These are phyloP conservation scores for Stellera chamaejasme DNA, from an alignment of 345 rosid species.

Conservation along the genomic window DNA sequence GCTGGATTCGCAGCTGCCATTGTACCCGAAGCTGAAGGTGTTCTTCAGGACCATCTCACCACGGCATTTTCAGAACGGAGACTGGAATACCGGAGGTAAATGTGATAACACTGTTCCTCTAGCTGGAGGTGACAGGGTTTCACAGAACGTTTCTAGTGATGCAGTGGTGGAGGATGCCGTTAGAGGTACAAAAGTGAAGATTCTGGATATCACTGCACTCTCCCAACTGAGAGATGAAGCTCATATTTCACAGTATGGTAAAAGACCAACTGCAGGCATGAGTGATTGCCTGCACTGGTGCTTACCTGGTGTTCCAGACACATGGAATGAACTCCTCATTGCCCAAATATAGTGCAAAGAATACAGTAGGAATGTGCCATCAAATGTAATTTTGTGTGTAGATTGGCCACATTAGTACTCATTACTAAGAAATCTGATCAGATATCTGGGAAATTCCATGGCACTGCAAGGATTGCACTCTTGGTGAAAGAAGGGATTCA, in stretches of 20 bases:
- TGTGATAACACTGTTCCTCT: constrained; percentile 58
- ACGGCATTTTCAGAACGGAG: constrained; percentile 61
- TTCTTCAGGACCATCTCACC: constrained; percentile 78
- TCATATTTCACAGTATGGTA: constrained; percentile 46
- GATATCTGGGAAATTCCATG: too few relatives aligned
- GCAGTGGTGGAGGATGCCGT: constrained; percentile 44
- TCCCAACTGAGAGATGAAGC: constrained; percentile 71
- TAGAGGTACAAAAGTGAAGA: constrained; percentile 47
- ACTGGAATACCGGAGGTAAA: constrained; percentile 78
- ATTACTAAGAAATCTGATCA: too few relatives aligned
- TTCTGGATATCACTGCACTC: constrained; percentile 63
- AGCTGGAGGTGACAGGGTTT: constrained; percentile 37
- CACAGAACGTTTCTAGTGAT: constrained; percentile 44
- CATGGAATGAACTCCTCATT: constrained; percentile 68
- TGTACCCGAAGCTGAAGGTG: constrained; percentile 40
- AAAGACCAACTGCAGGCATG: constrained; percentile 31
- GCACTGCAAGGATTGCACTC: too few relatives aligned
- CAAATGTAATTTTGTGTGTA: too few relatives aligned
- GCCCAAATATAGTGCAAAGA: constrained; percentile 34
- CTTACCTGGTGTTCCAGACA: constrained; percentile 80
- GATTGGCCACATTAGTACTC: too few relatives aligned
- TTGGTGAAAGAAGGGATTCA: too few relatives aligned
- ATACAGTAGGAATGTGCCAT: too few relatives aligned
- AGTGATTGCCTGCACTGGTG: constrained; percentile 97
- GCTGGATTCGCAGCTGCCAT: constrained; percentile 54